A percentile compares a stretch with the other conserved stretches of the same genome.
Evolutionary conservation across 202 grass and related monocot genomes (phyloP).

Genomic region (Panicum hallii): DNA sequence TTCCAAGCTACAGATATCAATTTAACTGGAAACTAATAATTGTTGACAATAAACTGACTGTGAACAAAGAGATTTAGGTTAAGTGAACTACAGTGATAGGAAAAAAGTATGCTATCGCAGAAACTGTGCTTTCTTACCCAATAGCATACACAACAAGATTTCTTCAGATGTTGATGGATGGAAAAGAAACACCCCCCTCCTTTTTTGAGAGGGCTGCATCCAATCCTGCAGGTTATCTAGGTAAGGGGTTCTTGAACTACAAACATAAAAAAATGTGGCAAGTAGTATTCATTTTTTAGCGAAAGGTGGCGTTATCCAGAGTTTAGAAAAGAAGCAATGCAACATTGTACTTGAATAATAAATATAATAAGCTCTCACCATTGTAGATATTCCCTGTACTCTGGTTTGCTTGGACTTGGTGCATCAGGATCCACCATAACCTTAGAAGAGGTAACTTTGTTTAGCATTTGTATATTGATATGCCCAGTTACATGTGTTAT

Average conservation of each 20-base stretch:
- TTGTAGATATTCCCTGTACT: constrained; percentile 86
- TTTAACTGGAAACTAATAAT: constrained; percentile 7
- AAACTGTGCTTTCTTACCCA: constrained; percentile 68
- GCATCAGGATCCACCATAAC: constrained; percentile 98
- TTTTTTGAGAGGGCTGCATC: constrained; percentile 77
- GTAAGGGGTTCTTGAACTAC: constrained; percentile 65
- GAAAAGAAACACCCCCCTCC: constrained; percentile 73
- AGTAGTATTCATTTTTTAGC: constrained; percentile 22
- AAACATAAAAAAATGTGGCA: constrained; percentile 52
- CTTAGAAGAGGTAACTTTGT: constrained; percentile 54
- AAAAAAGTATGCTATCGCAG: constrained; percentile 44
- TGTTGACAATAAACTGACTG: constrained; percentile 32
- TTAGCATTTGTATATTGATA: constrained; percentile 43
- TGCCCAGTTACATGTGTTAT: constrained; percentile 20
- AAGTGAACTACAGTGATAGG: constrained; percentile 36
- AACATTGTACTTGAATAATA: constrained; percentile 36
- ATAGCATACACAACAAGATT: constrained; percentile 63
- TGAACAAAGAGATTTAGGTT: constrained; percentile 39
- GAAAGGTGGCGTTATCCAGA: constrained; percentile 4
- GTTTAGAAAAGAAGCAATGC: constrained; percentile 20
- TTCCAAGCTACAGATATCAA: constrained; percentile 17
- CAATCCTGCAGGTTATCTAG: constrained; percentile 73
- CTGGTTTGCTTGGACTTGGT: constrained; percentile 95
- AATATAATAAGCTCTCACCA: constrained; percentile 78
- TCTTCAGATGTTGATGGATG: constrained; percentile 66